Evolutionary conservation across 352 stramenopile species (phyloP), one percentile per base, ranked within the genome.

Genomic region (Plasmopara muralis): DNA sequence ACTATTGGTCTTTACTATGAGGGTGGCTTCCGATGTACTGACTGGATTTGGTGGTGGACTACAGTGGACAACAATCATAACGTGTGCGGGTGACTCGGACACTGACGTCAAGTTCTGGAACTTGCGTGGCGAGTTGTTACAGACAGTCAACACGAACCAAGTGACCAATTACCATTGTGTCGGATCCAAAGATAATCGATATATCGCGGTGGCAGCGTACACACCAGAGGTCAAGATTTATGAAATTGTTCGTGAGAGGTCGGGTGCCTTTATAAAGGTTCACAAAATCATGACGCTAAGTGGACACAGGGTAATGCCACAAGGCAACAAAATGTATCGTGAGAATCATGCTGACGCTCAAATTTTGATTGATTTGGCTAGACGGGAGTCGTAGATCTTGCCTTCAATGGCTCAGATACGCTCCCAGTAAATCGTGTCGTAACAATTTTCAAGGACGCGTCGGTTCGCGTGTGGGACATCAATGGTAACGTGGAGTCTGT

Each of bases 81-180:
- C 78, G 15, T 88, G 79, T 37, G 74, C 77, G 0, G 65, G 76
- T 31, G 71, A 77, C 6, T 67, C 70, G 2, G 81, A 92, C 57
- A 92, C 81, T 14, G 78, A 89, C 33, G 68, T 92, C 56, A 92
- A 89, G 60, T 92, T 89, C 62, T 92, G 81, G 81, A 84, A 67
- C 51, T 49, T 83, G 39, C 68, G 64, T 10, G 78, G 78, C 20
- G 72, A 85, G 15, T 53, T 88, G 35, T 55, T 89, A 48, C 81
- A 89, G 49, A 68, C 77, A 9, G 77, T 80, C 29, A 89, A 87
- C 62, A 89, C 77, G 28, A 89, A 91, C 57, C 78, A 91, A 54
- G 77, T 91, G 35, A 59, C 72, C 41, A 89, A 89, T 57, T 89
- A 86, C 57, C 81, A 91, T 58, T 85, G 72, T 50, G 64, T 91